Percentiles rank a stretch among this genome's conserved stretches.
These are phyloP conservation scores for Entomortierella parvispora DNA, from an alignment of 192 early-diverging fungal genomes.

Conservation along the genomic window DNA sequence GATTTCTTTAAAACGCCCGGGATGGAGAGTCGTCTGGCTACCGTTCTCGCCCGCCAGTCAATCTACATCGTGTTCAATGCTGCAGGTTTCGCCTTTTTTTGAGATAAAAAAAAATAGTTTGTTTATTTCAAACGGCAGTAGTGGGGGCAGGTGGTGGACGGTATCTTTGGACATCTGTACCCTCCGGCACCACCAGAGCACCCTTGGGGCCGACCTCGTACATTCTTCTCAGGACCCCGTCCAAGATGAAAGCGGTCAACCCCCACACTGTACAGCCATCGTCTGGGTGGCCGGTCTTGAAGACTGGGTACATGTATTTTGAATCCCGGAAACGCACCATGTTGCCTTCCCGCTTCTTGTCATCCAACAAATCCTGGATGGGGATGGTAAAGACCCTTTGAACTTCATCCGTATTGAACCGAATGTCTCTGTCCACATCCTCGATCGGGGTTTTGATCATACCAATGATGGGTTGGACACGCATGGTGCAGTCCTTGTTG, in stretches of 20 bases:
- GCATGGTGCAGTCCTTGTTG: constrained; percentile 63
- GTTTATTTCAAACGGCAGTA: no score
- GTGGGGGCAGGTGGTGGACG: constrained; percentile 16
- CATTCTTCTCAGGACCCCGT: constrained; percentile 57
- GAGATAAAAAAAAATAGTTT: no score
- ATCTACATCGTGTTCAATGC: no score
- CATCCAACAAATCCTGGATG: constrained; percentile 71
- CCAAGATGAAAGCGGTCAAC: constrained; percentile 83
- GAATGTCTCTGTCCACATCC: constrained; percentile 39
- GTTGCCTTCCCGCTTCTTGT: constrained; percentile 25
- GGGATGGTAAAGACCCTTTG: constrained; percentile 74
- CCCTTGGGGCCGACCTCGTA: constrained; percentile 23
- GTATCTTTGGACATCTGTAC: constrained; percentile 28
- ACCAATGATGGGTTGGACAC: constrained; percentile 72
- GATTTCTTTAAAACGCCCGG: no score
- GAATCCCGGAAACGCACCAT: constrained; percentile 64
- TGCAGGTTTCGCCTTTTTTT: no score
- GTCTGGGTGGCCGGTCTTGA: constrained; percentile 34
- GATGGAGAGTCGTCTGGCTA: no score
- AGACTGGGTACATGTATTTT: constrained; percentile 62
- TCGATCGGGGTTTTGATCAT: constrained; percentile 58
- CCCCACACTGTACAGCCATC: constrained; percentile 68
- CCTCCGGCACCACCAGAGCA: constrained; percentile 36
- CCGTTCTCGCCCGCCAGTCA: no score
- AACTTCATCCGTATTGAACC: constrained; percentile 75